These are phyloP conservation scores for Penicillium atrosanguineum DNA, from an alignment of 495 filamentous ascomycete genomes.

Conservation along the genomic window DNA sequence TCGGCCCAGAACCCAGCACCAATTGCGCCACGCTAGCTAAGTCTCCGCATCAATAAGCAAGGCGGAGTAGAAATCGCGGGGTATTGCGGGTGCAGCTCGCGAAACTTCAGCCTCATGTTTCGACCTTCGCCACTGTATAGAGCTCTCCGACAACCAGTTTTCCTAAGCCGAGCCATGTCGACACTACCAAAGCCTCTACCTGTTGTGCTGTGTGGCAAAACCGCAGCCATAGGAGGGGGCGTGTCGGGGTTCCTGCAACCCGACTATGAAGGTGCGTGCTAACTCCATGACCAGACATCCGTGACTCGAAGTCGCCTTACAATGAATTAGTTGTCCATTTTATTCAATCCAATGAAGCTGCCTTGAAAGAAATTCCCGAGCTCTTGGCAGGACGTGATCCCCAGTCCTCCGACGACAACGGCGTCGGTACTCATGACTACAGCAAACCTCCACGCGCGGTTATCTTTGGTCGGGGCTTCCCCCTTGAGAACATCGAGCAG, in stretches of 20 bases:
- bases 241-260: slow-evolving; percentile 23
- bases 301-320: background rate
- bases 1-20: background rate
- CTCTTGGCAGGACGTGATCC: slow-evolving; percentile 29
- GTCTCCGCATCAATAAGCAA: background rate
- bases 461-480: slow-evolving; percentile 32
- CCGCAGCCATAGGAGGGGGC: slow-evolving; percentile 24
- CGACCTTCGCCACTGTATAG: background rate
- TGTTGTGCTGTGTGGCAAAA: slow-evolving; percentile 24
- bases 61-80: background rate
- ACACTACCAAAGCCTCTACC: slow-evolving; percentile 5
- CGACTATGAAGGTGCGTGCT: slow-evolving; percentile 27
- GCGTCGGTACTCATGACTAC: slow-evolving; percentile 32
- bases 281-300: background rate
- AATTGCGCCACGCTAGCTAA: background rate
- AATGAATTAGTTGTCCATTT: slow-evolving; percentile 27
- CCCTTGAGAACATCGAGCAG: slow-evolving; percentile 14
- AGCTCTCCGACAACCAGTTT: background rate
- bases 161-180: slow-evolving; percentile 6
- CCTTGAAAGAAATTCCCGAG: slow-evolving; percentile 23
- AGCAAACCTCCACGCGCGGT: slow-evolving; percentile 25
- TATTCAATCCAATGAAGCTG: slow-evolving; percentile 18
- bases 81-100: background rate
- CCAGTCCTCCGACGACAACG: slow-evolving; percentile 13
- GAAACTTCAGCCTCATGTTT: background rate